Base-by-base conservation (phyloP, 768 basidiomycete genomes). In the Rhodotorula babjevae region DNA sequence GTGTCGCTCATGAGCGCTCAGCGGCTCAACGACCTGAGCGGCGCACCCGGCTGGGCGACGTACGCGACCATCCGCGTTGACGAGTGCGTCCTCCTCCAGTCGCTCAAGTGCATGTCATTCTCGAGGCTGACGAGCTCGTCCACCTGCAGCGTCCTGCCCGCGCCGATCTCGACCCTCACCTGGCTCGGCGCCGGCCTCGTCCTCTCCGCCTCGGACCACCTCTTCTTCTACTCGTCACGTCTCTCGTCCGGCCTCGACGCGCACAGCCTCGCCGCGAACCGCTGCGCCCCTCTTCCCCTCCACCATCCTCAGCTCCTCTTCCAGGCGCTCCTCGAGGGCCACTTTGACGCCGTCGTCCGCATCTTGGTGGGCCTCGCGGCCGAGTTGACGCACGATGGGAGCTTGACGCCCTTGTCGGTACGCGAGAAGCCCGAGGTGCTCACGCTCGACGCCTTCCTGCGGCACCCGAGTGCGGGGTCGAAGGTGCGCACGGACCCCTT, bases 261-360 rank as follows among this genome's bases (percentile, higher is more conserved):
- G 1, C 91, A 95, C 68, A 90, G 92, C 77, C 85, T 90, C 77
- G 91, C 93, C 49, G 91, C 90, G 11, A 82, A 87, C 68, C 85
- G 87, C 61, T 93, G 94, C 79, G 92, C 92, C 0, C 93, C 95
- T 8, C 82, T 97, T 49, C 86, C 87, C 27, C 91, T 96, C 80
- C 93, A 91, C 80, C 92, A 97, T 81, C 94, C 95, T 8, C 92
- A 94, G 78, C 89, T 95, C 85, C 80, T 98, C 27, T 79, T 61
- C 31, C 69, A 64, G 23, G 33, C 60, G 8, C 52, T 71, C 18
- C 57, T 56, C 23, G 61, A 66, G 53, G 71, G 88, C 52, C 95
- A 95, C 80, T 80, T 91, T 52, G 90, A 90, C 68, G 80, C 93
- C 14, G 93, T 95, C 57, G 92, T 94, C 77, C 86, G 86, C 47